Evolutionary conservation across 106 monocot species (phyloP), one percentile per base, ranked within the genome.

Genomic region (Amphibolis antarctica): DNA sequence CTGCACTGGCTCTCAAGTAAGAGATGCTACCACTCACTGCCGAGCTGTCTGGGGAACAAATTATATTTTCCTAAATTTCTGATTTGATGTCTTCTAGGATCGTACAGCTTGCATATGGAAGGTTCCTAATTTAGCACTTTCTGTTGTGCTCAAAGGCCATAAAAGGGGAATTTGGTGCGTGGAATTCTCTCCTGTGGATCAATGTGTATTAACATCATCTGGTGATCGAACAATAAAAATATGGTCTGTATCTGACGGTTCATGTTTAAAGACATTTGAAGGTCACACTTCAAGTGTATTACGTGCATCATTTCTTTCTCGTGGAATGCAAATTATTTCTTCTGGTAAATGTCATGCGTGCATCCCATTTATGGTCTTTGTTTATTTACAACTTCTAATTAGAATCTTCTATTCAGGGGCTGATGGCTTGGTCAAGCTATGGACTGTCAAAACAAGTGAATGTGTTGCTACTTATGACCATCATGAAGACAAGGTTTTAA

Each of bases 141-240:
- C 62, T 27, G 68, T 74, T 66, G 62, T 61, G 14, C 79, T 96
- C 44, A 96, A 76, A 73, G 96, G 96, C 14, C 96, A 96, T 60
- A 96, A 90, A 64, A 81, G 96, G 55, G 96, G 96, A 66, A 77
- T 96, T 26, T 96, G 90, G 90, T 90, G 84, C 61, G 96, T 96
- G 1, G 96, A 89, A 60, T 96, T 96, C 71, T 96, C 96, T 70
- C 96, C 96, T 6, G 86, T 96, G 3, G 96, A 96, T 62, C 81
- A 86, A 72, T 86, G 84, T 55, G 90, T 96, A 29, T 46, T 96
- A 46, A 96, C 96, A 31, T 86, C 96, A 24, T 96, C 96, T 64
- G 96, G 96, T 56, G 96, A 96, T 46, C 81, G 75, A 74, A 96
- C 86, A 11, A 75, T 96, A 70, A 96, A 96, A 68, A 84, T 90